phyloP scores from a whole-genome alignment of 768 basidiomycete genomes.

The Naganishia friedmannii region DNA sequence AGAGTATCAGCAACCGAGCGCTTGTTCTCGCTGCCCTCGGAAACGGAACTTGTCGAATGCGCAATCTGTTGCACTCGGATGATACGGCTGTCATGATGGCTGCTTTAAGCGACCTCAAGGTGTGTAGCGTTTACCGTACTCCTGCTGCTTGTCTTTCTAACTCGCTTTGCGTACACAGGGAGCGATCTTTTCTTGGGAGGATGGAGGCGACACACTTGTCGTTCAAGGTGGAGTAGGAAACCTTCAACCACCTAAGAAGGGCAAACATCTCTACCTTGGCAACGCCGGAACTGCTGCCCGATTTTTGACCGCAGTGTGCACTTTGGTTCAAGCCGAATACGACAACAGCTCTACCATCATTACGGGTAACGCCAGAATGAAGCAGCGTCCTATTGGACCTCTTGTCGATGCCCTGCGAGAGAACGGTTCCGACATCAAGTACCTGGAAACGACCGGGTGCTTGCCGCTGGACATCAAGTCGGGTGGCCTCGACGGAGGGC shows the following conservation, averaged over 20 bases:
- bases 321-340: conserved; percentile 63
- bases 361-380: conserved; percentile 98
- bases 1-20: conserved; percentile 92
- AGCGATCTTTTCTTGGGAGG: conserved; percentile 90
- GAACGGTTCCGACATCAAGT: conserved; percentile 76
- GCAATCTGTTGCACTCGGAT: conserved; percentile 90
- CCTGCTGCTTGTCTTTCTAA: background rate
- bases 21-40: conserved; percentile 89
- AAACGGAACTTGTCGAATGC: conserved; percentile 78
- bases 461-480: conserved; percentile 70
- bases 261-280: conserved; percentile 87
- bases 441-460: conserved; percentile 75
- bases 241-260: conserved; percentile 69
- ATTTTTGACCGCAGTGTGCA: conserved; percentile 94
- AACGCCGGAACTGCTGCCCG: conserved; percentile 98
- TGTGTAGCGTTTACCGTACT: conserved; percentile 52
- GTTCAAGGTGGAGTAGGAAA: conserved; percentile 81
- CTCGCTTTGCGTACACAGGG: conserved; percentile 59
- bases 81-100: conserved; percentile 99
- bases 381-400: conserved; percentile 93
- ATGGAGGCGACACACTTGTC: conserved; percentile 89
- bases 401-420: conserved; percentile 81
- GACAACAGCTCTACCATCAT: conserved; percentile 63
- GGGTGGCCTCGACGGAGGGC: conserved; percentile 74
- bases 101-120: conserved; percentile 78